Evolutionary conservation across 208 protist genomes (phyloP), one percentile per base, ranked within the genome.

Genomic region (Acanthamoeba rhysodes): DNA sequence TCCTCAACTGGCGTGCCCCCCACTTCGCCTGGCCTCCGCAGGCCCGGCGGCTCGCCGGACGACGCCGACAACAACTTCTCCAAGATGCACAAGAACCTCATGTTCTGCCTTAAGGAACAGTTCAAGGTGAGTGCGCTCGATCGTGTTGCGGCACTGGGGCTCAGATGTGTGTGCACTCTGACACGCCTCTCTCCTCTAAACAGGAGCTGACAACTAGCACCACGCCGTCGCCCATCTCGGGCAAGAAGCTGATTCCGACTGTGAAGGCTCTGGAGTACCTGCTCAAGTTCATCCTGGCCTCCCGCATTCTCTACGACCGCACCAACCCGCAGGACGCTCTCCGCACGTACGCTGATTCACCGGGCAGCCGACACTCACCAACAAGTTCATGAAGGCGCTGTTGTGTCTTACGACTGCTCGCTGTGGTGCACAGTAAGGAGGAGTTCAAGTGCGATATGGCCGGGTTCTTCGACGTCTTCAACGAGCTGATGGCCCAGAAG

Each of bases 201-300:
- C 59, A 66, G 70, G 62, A 82, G 41, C 57, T 95, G 91, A 53
- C 34, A 4, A 45, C 68, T 4, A 87, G 53, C 32, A 87, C 70
- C 16, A 95, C 50, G 27, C 55, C 41, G 22, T 82, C 91, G 53
- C 76, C 34, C 7, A 76, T 37, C 55, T 55, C 91, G 10, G 88
- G 88, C 88, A 84, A 76, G 78, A 95, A 95, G 45, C 82, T 95
- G 7, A 68, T 88, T 24, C 78, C 72, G 18, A 95, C 93, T 20
- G 53, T 95, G 24, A 95, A 95, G 78, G 93, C 95, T 9, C 76
- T 97, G 55, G 96, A 97, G 78, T 97, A 97, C 85, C 34, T 97
- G 29, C 57, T 97, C 29, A 97, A 96, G 68, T 94, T 95, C 37
- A 82, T 95, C 34, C 72, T 95, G 6, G 50, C 53, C 45, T 95